phyloP scores from a whole-genome alignment of 1,284 basidiomycete species.

The Leucoagaricus sp. region DNA sequence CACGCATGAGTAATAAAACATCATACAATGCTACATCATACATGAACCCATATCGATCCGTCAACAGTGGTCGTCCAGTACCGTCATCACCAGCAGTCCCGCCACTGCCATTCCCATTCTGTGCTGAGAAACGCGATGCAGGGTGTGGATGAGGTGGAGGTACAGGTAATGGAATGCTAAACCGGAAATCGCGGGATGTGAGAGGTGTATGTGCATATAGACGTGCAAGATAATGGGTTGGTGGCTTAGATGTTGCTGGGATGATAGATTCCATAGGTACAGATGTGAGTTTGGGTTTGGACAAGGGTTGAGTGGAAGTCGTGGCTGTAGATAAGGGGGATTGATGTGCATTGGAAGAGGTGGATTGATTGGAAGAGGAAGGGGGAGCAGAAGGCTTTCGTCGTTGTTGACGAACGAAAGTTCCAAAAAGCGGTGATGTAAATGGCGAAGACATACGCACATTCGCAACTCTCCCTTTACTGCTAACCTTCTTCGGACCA shows the following conservation, averaged over 20 bases:
- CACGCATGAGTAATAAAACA: constrained; percentile 72
- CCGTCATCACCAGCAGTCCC: constrained; percentile 47
- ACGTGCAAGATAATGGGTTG: constrained; percentile 76
- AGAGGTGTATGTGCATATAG: constrained; percentile 60
- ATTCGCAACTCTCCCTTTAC: constrained; percentile 35
- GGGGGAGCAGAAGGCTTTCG: constrained; percentile 34
- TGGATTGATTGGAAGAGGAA: constrained; percentile 15
- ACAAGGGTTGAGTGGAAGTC: constrained; percentile 17
- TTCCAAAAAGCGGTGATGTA: constrained; percentile 58
- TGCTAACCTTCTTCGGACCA: constrained; percentile 34
- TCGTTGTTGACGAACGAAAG: constrained; percentile 55
- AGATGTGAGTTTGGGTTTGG: constrained; percentile 46
- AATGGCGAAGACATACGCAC: constrained; percentile 36
- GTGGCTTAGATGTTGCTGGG: constrained; percentile 82
- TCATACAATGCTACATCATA: constrained; percentile 86
- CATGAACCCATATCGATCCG: constrained; percentile 95
- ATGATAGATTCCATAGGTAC: constrained; percentile 93
- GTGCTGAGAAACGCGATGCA: constrained; percentile 54
- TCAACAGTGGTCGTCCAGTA: constrained; percentile 65
- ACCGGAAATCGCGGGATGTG: constrained; percentile 67
- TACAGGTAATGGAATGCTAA: constrained; percentile 52
- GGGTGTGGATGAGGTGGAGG: constrained; percentile 40
- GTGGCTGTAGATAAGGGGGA: constrained; percentile 12
- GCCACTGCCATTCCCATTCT: too few species aligned
- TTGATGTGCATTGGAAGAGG: constrained; percentile 13